These are phyloP conservation scores for Leccinum aurantiacum DNA, from an alignment of 768 basidiomycete species.

Conservation along the genomic window DNA sequence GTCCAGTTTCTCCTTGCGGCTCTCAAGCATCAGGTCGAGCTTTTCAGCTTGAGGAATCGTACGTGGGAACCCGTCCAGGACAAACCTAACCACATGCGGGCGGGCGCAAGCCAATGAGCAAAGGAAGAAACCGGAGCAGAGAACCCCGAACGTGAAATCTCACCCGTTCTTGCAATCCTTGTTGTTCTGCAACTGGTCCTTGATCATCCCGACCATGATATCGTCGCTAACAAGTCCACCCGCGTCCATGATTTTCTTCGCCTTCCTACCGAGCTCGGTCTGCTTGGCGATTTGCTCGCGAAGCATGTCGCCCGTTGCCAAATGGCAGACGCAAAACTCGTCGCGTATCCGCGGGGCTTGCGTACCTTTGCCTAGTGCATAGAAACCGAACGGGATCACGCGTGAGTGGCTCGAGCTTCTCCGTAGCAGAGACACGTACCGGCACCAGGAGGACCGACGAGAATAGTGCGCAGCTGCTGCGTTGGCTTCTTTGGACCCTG, in stretches of 20 bases:
- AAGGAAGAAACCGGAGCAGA: background rate
- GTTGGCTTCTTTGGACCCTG: constrained; percentile 57
- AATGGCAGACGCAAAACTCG: constrained; percentile 94
- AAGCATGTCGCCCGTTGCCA: constrained; percentile 99
- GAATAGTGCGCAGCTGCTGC: constrained; percentile 83
- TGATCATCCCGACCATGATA: constrained; percentile 97
- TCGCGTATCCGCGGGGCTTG: constrained; percentile 93
- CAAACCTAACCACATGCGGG: constrained; percentile 61
- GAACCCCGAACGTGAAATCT: constrained; percentile 30
- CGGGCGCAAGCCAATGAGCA: background rate
- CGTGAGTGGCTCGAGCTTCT: background rate
- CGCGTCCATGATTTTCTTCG: constrained; percentile 97
- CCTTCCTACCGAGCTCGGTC: constrained; percentile 84
- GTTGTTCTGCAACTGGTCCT: constrained; percentile 93
- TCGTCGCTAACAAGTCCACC: constrained; percentile 96
- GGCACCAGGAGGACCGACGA: constrained; percentile 96
- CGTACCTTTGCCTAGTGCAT: constrained; percentile 86
- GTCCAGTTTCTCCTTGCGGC: constrained; percentile 84
- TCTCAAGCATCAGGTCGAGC: constrained; percentile 85
- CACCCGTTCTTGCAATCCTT: constrained; percentile 93
- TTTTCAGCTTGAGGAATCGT: constrained; percentile 97
- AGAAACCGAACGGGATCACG: background rate
- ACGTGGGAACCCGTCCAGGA: constrained; percentile 98
- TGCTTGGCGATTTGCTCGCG: constrained; percentile 88
- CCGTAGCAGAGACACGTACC: constrained; percentile 50